phyloP scores from a whole-genome alignment of 2,329 filamentous ascomycete genomes.

The Xylariaceae sp. region DNA sequence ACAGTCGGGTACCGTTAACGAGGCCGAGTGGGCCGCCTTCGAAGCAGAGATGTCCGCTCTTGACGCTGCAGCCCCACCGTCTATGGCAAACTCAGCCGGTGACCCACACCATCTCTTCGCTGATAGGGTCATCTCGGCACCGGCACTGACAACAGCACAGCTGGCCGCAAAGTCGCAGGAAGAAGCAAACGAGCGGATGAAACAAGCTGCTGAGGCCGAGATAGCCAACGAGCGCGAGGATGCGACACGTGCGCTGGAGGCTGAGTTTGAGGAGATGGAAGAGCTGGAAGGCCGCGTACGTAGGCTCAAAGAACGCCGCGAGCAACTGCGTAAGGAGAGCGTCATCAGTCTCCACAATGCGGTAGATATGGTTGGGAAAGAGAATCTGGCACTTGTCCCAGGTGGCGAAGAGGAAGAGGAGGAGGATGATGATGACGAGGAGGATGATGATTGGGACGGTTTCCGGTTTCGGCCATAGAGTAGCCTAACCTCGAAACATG shows the following conservation, averaged over 20 bases:
- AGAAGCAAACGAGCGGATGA: conserved; percentile 45
- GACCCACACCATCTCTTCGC: conserved; percentile 28
- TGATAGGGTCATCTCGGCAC: conserved; percentile 61
- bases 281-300: conserved; percentile 67
- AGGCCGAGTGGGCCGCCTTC: conserved; percentile 82
- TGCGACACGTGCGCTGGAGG: conserved; percentile 64
- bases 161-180: conserved; percentile 49
- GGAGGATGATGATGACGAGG: conserved; percentile 43
- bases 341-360: conserved; percentile 27
- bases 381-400: conserved; percentile 20
- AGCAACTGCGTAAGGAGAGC: conserved; percentile 50
- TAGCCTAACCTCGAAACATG: neutral
- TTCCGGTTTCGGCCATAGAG: conserved; percentile 44
- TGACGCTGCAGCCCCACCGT: conserved; percentile 19
- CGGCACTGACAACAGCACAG: conserved; percentile 60
- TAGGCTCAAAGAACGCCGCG: conserved; percentile 63
- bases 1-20: conserved; percentile 44
- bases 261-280: conserved; percentile 80
- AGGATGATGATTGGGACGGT: conserved; percentile 54
- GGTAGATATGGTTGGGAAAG: conserved; percentile 27
- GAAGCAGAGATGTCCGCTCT: conserved; percentile 67
- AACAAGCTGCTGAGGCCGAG: conserved; percentile 49
- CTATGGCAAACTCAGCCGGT: neutral
- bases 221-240: conserved; percentile 68
- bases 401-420: conserved; percentile 36